Percentiles rank a stretch among this genome's conserved stretches.
Conservation (phyloP, 805 yeast species). For the Saturnispora serradocipensis region DNA sequence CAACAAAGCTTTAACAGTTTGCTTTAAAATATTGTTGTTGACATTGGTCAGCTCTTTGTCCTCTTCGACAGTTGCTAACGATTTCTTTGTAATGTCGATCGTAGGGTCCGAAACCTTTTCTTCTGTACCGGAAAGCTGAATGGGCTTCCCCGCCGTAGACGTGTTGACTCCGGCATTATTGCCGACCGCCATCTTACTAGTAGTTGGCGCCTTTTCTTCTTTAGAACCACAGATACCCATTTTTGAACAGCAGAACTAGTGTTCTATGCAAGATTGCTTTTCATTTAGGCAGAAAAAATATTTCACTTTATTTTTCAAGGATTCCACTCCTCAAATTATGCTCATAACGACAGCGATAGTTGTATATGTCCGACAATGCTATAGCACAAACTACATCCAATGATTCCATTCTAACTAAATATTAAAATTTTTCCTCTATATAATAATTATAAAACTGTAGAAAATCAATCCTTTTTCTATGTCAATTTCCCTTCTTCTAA, state of each 20-base stretch:
- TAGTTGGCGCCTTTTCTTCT: constrained; percentile 7
- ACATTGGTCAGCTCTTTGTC: constrained; percentile 5
- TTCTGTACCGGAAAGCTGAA: not conserved
- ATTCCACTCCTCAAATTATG: not conserved
- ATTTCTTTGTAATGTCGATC: not conserved
- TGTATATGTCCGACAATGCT: not conserved
- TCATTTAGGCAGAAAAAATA: not conserved
- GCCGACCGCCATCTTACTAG: not conserved
- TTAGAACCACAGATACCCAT: constrained; percentile 17
- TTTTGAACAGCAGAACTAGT: not conserved
- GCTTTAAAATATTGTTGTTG: not conserved
- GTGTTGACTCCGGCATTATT: not conserved
- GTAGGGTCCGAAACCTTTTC: not conserved
- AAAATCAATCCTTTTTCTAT: not conserved
- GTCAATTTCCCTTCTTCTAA: not conserved
- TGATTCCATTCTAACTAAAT: not conserved
- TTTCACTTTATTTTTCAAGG: not conserved
- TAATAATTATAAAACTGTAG: not conserved
- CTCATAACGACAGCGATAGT: not conserved
- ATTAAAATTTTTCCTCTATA: not conserved
- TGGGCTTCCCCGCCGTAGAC: not conserved
- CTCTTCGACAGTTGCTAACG: constrained; percentile 8
- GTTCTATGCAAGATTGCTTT: not conserved
- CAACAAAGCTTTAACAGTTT: not conserved
- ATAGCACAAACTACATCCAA: not conserved